Evolutionary conservation across 805 yeast genomes (phyloP), one percentile per base, ranked within the genome.

Genomic region (Teunomyces barrocoloradensis): DNA sequence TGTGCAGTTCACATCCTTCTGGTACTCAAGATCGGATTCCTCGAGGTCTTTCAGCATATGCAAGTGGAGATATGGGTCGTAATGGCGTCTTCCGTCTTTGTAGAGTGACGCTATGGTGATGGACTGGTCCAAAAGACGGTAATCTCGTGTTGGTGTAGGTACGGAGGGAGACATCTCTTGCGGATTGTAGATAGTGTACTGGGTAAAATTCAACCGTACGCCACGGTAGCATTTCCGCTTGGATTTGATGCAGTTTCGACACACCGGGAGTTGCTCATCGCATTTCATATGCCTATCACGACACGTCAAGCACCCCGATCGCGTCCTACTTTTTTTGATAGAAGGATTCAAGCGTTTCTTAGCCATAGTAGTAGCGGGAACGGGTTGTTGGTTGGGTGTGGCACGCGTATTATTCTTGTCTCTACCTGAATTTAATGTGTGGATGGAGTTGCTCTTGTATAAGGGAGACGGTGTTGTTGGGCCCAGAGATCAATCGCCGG

Each of bases 201-300:
- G 78, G 32, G 74, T 66, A 56, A 77, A 75, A 53, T 75, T 77
- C 38, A 75, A 61, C 45, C 78, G 65, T 10, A 68, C 59, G 1
- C 81, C 81, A 47, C 78, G 60, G 53, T 71, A 69, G 53, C 84
- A 79, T 40, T 64, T 65, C 34, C 79, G 64, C 41, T 73, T 70
- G 7, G 81, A 73, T 45, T 76, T 78, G 43, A 76, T 66, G 60
- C 86, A 71, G 55, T 81, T 80, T 34, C 74, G 70, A 60, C 88
- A 83, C 29, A 77, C 77, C 1, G 88, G 88, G 46, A 75, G 75
- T 35, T 73, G 77, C 59, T 81, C 85, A 57, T 83, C 87, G 63
- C 88, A 83, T 57, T 82, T 83, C 70, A 82, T 80, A 61, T 84
- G 83, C 38, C 87, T 71, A 49, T 80, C 79, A 45, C 87, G 77